These are phyloP conservation scores for Cubamyces sp. DNA, from an alignment of 768 basidiomycete species.

Conservation along the genomic window DNA sequence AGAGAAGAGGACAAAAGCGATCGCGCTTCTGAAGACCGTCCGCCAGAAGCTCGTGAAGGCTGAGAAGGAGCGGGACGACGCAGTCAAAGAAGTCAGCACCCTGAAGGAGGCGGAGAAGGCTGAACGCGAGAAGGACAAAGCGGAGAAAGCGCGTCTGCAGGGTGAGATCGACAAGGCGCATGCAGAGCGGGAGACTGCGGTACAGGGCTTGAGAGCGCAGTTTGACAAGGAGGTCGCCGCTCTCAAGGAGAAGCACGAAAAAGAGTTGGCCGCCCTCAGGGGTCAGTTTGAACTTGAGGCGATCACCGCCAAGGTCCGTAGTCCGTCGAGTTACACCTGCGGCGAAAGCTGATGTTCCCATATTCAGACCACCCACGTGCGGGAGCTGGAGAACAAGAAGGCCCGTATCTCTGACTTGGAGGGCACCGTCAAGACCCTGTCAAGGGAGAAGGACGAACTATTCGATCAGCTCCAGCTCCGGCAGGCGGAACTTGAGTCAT, in stretches of 20 bases:
- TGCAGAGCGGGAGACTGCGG: slow-evolving; percentile 63
- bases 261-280: slow-evolving; percentile 64
- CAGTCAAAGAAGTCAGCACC: slow-evolving; percentile 55
- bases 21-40: slow-evolving; percentile 92
- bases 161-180: slow-evolving; percentile 66
- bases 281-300: slow-evolving; percentile 81
- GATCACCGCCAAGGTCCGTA: slow-evolving; percentile 69
- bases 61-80: slow-evolving; percentile 91
- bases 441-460: slow-evolving; percentile 73
- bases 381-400: slow-evolving; percentile 64
- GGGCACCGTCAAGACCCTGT: slow-evolving; percentile 65
- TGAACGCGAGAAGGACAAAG: slow-evolving; percentile 57
- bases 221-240: slow-evolving; percentile 72
- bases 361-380: slow-evolving; percentile 63
- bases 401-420: slow-evolving; percentile 74
- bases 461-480: slow-evolving; percentile 88
- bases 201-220: slow-evolving; percentile 62
- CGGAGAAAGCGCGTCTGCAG: slow-evolving; percentile 52
- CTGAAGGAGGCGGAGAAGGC: slow-evolving; percentile 57
- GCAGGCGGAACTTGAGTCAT: slow-evolving; percentile 89
- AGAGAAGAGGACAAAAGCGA: slow-evolving; percentile 94
- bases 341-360: background rate
- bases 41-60: slow-evolving; percentile 95
- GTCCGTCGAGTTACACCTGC: background rate
- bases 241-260: slow-evolving; percentile 71